These are phyloP conservation scores for Priceomyces castillae DNA, from an alignment of 805 yeast genomes.

Conservation along the genomic window DNA sequence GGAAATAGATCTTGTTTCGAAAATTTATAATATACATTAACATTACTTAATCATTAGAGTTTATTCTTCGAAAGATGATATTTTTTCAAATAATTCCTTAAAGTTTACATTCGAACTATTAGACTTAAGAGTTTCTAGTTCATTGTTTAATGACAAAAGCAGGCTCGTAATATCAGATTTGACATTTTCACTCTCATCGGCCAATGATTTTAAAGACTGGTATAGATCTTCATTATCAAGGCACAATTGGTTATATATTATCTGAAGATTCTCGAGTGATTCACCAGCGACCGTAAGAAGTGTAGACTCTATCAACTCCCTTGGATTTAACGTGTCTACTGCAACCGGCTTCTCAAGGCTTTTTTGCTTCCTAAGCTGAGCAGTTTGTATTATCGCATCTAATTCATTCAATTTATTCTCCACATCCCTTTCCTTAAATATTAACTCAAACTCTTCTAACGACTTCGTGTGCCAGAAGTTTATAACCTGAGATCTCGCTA, in stretches of 20 bases:
- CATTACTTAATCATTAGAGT: neutral
- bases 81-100: constrained; percentile 22
- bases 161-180: constrained; percentile 19
- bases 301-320: constrained; percentile 32
- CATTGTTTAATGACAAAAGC: constrained; percentile 21
- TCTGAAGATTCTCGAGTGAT: constrained; percentile 24
- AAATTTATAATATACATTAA: neutral
- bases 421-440: constrained; percentile 48
- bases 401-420: constrained; percentile 43
- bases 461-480: constrained; percentile 51
- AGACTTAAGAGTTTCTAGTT: constrained; percentile 16
- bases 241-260: constrained; percentile 37
- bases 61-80: constrained; percentile 3
- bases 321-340: constrained; percentile 30
- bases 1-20: neutral
- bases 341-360: constrained; percentile 18
- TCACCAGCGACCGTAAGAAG: constrained; percentile 18
- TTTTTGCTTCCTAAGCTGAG: constrained; percentile 27
- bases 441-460: constrained; percentile 51
- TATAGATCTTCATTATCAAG: constrained; percentile 32
- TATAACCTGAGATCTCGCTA: constrained; percentile 51
- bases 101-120: constrained; percentile 19
- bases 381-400: constrained; percentile 46
- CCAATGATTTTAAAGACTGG: constrained; percentile 19
- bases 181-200: constrained; percentile 19